Conservation (phyloP, 75 land plant species). For the Isoetes taiwanensis region DNA sequence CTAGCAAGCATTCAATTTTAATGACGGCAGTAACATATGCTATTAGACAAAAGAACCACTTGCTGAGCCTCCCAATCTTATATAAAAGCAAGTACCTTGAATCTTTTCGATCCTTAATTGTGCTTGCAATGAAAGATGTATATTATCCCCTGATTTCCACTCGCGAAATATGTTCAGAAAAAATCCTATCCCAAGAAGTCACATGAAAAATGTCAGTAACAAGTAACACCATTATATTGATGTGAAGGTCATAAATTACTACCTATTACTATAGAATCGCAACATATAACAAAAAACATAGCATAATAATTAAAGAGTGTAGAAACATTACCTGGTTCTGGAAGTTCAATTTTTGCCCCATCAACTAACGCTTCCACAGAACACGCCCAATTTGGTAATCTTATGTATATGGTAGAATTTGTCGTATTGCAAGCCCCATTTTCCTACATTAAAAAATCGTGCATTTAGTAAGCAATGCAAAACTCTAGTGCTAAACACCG, state of each 20-base stretch:
- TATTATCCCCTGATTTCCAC: conserved; percentile 44
- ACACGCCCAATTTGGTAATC: conserved; percentile 65
- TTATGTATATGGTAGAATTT: conserved; percentile 36
- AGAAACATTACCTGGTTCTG: conserved; percentile 44
- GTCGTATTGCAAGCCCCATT: too few relatives aligned
- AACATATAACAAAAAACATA: too few relatives aligned
- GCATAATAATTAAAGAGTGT: background rate
- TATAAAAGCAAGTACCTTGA: conserved; percentile 63
- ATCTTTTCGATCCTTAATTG: conserved; percentile 30
- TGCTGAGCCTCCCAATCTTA: too few relatives aligned
- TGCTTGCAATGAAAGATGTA: conserved; percentile 45
- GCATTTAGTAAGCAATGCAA: background rate
- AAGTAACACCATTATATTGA: too few relatives aligned
- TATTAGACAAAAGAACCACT: too few relatives aligned
- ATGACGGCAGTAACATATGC: too few relatives aligned
- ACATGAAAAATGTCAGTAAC: too few relatives aligned
- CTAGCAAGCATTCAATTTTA: too few relatives aligned
- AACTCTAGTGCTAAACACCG: background rate
- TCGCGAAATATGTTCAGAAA: conserved; percentile 38
- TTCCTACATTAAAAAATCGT: too few relatives aligned
- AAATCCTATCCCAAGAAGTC: conserved; percentile 43
- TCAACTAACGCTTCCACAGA: conserved; percentile 33
- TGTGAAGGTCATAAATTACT: too few relatives aligned
- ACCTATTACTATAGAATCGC: too few relatives aligned
- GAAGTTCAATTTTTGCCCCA: conserved; percentile 23